Evolutionary conservation across 768 basidiomycete genomes (phyloP).

Genomic region (Obba rivulosa): DNA sequence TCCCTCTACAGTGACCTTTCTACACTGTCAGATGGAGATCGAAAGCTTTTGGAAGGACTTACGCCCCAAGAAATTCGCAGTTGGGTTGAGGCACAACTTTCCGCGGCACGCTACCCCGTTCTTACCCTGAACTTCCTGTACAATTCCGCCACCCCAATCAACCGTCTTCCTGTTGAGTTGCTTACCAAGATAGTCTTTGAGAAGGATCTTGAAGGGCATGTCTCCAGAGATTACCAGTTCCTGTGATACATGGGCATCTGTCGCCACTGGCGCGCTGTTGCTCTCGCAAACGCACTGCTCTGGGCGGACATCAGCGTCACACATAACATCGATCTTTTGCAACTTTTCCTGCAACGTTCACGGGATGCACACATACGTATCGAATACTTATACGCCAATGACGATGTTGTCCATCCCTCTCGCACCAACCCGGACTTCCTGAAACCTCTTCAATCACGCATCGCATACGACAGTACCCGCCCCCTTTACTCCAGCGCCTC

Average conservation of each 20-base stretch:
- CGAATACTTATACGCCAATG: not conserved
- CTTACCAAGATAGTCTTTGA: not conserved
- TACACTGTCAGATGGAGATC: too few relatives aligned
- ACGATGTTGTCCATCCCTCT: not conserved
- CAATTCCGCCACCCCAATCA: not conserved
- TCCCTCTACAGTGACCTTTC: too few relatives aligned
- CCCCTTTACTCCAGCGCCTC: too few relatives aligned
- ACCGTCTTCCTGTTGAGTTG: not conserved
- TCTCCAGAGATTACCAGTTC: not conserved
- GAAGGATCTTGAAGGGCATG: not conserved
- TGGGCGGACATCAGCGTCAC: not conserved
- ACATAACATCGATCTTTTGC: not conserved
- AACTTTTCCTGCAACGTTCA: not conserved
- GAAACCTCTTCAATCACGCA: not conserved
- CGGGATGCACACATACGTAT: not conserved
- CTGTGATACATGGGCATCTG: not conserved
- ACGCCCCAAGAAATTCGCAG: too few relatives aligned
- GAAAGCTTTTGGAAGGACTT: too few relatives aligned
- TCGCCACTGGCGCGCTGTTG: not conserved
- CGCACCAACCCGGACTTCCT: not conserved
- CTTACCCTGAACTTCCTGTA: too few relatives aligned
- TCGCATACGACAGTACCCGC: not conserved
- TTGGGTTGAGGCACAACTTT: too few relatives aligned
- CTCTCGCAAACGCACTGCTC: not conserved
- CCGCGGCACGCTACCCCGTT: too few relatives aligned